Base-by-base conservation (phyloP, 1,139 yeast species). In the Debaryomyces robertsiae region DNA sequence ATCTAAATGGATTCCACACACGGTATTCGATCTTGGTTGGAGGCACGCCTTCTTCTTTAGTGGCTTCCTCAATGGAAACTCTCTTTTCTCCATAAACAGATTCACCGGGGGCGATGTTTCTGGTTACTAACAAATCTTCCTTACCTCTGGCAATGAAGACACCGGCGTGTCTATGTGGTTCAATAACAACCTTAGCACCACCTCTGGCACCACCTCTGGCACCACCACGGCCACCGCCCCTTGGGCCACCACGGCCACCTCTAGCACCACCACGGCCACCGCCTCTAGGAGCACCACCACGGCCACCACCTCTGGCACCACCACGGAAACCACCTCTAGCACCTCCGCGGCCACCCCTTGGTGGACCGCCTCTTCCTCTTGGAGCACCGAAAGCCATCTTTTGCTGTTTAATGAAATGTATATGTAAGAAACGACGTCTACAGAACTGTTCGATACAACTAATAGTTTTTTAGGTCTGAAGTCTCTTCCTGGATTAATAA, bases 1-100 rank as follows among this genome's bases (percentile, higher is more conserved):
- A 93, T 84, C 98, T 85, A 85, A 93, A 93, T 52, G 98, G 98
- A 74, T 93, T 93, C 99, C 99, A 93, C 54, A 93, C 98, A 81
- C 98, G 91, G 83, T 93, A 93, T 76, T 93, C 98, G 49, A 82
- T 79, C 79, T 93, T 93, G 63, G 97, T 90, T 52, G 96, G 85
- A 53, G 96, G 94, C 44, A 76, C 85, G 61, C 85, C 85, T 61
- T 86, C 95, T 62, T 84, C 95, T 61, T 75, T 81, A 45, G 90
- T 79, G 54, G 96, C 95, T 65, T 87, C 96, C 66, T 94, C 98
- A 47, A 93, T 81, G 42, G 95, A 73, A 50, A 93, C 79, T 77
- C 98, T 82, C 83, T 93, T 93, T 77, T 93, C 98, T 61, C 98
- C 97, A 73, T 93, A 93, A 43, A 90, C 96, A 43, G 95, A 82